Evolutionary conservation across 139 green algal genomes (phyloP).

Genomic region (Diplosphaera chodatii): DNA sequence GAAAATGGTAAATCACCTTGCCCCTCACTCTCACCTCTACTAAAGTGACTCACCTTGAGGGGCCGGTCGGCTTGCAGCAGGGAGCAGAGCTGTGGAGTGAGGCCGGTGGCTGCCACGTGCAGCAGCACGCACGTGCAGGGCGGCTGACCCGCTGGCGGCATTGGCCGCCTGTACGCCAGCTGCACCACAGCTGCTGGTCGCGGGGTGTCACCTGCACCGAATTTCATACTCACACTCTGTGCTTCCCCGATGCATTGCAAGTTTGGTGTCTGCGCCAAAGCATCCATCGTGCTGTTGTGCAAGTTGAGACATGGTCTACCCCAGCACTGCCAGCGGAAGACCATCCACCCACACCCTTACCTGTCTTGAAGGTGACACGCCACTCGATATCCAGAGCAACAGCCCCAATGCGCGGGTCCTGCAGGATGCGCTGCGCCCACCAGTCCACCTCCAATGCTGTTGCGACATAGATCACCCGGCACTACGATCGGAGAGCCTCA

Average conservation of each 20-base stretch:
- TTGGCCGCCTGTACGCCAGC: background rate
- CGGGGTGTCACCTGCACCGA: background rate
- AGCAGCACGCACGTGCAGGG: conserved; percentile 28
- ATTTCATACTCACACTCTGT: background rate
- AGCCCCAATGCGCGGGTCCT: background rate
- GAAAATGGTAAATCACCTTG: too few species aligned
- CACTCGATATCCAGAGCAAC: conserved; percentile 51
- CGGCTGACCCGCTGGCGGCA: background rate
- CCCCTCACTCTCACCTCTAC: too few species aligned
- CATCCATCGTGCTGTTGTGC: too few species aligned
- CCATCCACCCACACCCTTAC: background rate
- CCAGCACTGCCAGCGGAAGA: background rate
- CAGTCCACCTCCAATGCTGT: conserved; percentile 13
- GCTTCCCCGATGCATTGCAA: too few species aligned
- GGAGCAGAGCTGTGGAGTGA: conserved; percentile 19
- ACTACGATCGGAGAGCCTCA: conserved; percentile 3
- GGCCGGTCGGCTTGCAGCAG: conserved; percentile 10
- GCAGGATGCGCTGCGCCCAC: background rate
- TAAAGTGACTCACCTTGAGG: background rate
- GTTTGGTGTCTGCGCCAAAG: too few species aligned
- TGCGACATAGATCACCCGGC: conserved; percentile 8
- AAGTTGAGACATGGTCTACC: background rate
- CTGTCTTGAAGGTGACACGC: conserved; percentile 30
- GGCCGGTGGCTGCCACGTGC: conserved; percentile 22
- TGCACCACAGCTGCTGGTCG: conserved; percentile 5